Base-by-base conservation (phyloP, 306 rosid genomes). In the Clitoria ternatea region DNA sequence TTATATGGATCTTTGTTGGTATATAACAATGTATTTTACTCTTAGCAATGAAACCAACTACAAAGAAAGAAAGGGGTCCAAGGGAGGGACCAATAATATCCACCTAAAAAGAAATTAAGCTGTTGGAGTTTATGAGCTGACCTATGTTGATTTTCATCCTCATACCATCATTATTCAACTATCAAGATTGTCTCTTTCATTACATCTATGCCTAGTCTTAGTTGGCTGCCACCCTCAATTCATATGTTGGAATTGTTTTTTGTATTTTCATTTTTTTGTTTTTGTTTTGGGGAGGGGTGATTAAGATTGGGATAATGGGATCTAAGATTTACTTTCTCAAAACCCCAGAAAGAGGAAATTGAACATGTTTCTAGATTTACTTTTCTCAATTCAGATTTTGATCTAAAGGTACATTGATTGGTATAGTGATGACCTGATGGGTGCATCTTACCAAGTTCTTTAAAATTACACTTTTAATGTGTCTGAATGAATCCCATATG, bases 91-190 rank as follows among this genome's bases (percentile, higher is more conserved):
- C 81, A 53, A 77, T 55, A 73, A 80, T 65, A 72, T 80, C 83
- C 69, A 74, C 86, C 76, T 84, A 60, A 68, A 86, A 80, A 79
- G 81, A 73, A 81, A 72, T 50, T 66, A 82, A 82, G 56, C 50
- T 63, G 73, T 47, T 68, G 67, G 77, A 65, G 37, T 65, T 67
- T 73, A 73, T 82, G 70, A 64, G 85, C 81, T 80, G 66, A 76
- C 80, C 83, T 56, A 69, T 48, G 79, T 70, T 80, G 79, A 83
- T 73, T 52, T 56, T 36, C 65, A 65, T 80, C 53, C 80, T 76
- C 66, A 60, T 61, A 37, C 79, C 74, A 40, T 74, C 69, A 79
- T 83, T 69, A 81, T 81, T 79, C 45, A 57, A 69, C 24, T 61
- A 66, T 75, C 36, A 65, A 71, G 22, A 65, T 57, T 49, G 68